These are phyloP conservation scores for Pseudocercospora ulei DNA, from an alignment of 2,329 filamentous ascomycete species.

Conservation along the genomic window DNA sequence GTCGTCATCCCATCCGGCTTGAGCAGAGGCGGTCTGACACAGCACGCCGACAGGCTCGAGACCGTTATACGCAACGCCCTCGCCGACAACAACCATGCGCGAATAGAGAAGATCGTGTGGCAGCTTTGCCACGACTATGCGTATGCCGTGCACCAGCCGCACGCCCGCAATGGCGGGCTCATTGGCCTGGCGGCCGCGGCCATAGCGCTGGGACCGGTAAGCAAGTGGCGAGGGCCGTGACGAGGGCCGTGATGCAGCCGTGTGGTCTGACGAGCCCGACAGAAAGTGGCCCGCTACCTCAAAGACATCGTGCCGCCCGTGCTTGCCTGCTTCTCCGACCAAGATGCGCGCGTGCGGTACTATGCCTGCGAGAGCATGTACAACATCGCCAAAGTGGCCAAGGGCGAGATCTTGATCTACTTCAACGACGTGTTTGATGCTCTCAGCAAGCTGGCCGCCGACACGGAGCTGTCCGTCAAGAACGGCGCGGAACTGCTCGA, in stretches of 20 bases:
- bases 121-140: slow-evolving; percentile 97
- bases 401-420: slow-evolving; percentile 91
- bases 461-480: slow-evolving; percentile 93
- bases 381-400: slow-evolving; percentile 98
- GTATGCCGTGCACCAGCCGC: slow-evolving; percentile 91
- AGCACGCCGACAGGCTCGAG: slow-evolving; percentile 57
- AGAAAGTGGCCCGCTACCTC: slow-evolving; percentile 87
- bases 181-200: slow-evolving; percentile 92
- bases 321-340: slow-evolving; percentile 91
- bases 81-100: slow-evolving; percentile 63
- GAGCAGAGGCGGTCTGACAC: slow-evolving; percentile 17
- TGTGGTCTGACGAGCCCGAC: slow-evolving; percentile 27
- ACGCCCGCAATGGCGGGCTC: slow-evolving; percentile 89
- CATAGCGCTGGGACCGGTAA: slow-evolving; percentile 83
- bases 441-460: slow-evolving; percentile 88
- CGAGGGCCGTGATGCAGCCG: neutral
- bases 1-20: slow-evolving; percentile 12
- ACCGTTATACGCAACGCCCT: slow-evolving; percentile 78
- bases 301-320: slow-evolving; percentile 93
- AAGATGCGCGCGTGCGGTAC: slow-evolving; percentile 93
- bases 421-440: slow-evolving; percentile 99
- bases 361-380: slow-evolving; percentile 99
- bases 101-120: slow-evolving; percentile 78
- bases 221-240: slow-evolving; percentile 35
- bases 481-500: slow-evolving; percentile 94